Base-by-base conservation (phyloP, 2,329 filamentous ascomycete species). In the Colletotrichum plurivorum region DNA sequence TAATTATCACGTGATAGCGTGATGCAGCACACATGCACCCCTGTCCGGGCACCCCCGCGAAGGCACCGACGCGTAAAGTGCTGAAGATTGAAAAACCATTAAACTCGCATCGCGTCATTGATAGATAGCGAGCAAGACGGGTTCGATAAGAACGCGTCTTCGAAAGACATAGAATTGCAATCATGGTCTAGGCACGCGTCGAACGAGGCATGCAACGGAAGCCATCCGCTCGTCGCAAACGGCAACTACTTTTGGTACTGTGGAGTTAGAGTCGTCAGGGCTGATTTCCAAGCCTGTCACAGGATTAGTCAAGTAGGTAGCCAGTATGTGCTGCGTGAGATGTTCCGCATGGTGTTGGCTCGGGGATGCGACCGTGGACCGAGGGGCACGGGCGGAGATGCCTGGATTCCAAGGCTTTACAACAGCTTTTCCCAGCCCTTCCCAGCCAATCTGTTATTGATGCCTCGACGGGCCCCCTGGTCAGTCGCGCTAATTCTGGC, bases 401-500 rank as follows among this genome's bases (percentile, higher is more conserved):
- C 64, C 64, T 67, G 25, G 36, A 12, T 27, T 20, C 4, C 39
- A 4, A 67, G 64, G 64, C 64, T 15, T 2, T 3, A 45, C 25
- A 6, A 8, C 41, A 20, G 5, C 41, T 43, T 15, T 43, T 43
- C 41, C 31, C 31, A 9, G 31, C 15, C 53, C 36, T 63, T 41
- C 52, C 46, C 36, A 67, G 52, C 59, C 52, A 67, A 67, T 57
- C 52, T 58, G 46, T 48, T 53, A n/a, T 63, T 57, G 71, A 72
- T 75, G 74, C 71, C 73, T 70, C 48, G 53, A 52, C 46, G 51
- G 56, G 46, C 20, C 31, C 63, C 63, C 58, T 36, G 64, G 41
- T 57, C 57, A 51, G 66, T 71, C 69, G 57, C 66, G 69, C 69
- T 70, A 70, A 63, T 27, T 63, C 52, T 67, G 68, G 69, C 66